phyloP scores from a whole-genome alignment of 306 rosid species.

The Lathyrus oleraceus region DNA sequence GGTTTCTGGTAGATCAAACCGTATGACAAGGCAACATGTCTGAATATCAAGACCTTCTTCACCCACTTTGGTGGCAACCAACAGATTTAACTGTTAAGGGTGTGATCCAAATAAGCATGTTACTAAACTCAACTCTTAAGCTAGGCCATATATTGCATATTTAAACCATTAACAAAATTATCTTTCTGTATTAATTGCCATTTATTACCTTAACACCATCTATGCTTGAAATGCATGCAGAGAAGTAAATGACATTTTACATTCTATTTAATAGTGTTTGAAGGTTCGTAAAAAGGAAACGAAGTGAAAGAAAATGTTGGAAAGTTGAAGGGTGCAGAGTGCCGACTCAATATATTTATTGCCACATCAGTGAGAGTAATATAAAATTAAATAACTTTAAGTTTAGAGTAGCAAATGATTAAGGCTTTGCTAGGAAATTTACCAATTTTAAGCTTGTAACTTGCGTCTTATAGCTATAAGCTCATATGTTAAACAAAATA shows the following conservation, averaged over 20 bases:
- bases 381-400: too few relatives aligned
- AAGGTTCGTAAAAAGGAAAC: neutral
- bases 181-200: constrained; percentile 21
- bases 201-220: constrained; percentile 20
- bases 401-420: too few relatives aligned
- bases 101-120: constrained; percentile 37
- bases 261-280: neutral
- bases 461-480: too few relatives aligned
- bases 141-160: constrained; percentile 8
- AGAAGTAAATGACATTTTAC: constrained; percentile 20
- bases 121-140: constrained; percentile 29
- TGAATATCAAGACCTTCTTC: constrained; percentile 99
- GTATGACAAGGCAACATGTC: constrained; percentile 91
- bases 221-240: constrained; percentile 20
- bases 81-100: constrained; percentile 72
- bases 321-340: neutral
- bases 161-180: constrained; percentile 6
- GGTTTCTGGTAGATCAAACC: constrained; percentile 97
- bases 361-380: too few relatives aligned
- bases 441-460: too few relatives aligned
- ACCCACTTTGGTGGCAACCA: constrained; percentile 97
- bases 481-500: too few relatives aligned
- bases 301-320: constrained; percentile 2
- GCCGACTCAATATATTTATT: neutral
- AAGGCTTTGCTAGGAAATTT: too few relatives aligned